Evolutionary conservation across 2,329 filamentous ascomycete species (phyloP).

Genomic region (Aspergillus sojae): DNA sequence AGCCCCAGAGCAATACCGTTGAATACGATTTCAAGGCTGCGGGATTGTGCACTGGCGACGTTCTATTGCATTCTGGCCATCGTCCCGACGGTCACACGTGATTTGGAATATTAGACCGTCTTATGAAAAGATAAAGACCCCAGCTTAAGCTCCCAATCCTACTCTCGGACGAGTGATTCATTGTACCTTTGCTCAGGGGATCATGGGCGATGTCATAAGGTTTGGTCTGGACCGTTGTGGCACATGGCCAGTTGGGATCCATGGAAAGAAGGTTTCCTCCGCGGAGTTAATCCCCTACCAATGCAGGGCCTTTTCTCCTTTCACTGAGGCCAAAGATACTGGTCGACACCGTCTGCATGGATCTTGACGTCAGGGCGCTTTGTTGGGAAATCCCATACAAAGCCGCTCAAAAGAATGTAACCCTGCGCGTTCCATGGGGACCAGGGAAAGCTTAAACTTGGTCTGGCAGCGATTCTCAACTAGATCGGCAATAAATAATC

Average conservation of each 20-base stretch:
- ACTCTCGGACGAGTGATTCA: not conserved
- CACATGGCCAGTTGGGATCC: not conserved
- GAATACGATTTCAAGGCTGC: not conserved
- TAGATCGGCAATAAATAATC: not conserved
- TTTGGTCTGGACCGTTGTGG: not conserved
- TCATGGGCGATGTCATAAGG: not conserved
- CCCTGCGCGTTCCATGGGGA: not conserved
- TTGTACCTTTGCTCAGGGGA: not conserved
- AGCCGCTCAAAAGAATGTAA: not conserved
- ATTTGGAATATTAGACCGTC: not conserved
- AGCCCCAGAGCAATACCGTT: not conserved
- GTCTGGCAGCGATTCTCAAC: not conserved
- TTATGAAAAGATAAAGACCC: not conserved
- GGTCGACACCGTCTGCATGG: not conserved
- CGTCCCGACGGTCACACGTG: not conserved
- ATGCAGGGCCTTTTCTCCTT: not conserved
- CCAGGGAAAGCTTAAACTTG: not conserved
- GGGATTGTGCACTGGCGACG: not conserved
- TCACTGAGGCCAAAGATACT: not conserved
- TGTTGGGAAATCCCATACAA: not conserved
- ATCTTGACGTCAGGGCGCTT: not conserved
- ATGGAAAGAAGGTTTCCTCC: not conserved
- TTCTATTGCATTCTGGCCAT: not conserved
- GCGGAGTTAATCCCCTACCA: not conserved
- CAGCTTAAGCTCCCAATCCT: too few relatives aligned